phyloP scores from a whole-genome alignment of 2,329 filamentous ascomycete species.

The Colletotrichum tanaceti region DNA sequence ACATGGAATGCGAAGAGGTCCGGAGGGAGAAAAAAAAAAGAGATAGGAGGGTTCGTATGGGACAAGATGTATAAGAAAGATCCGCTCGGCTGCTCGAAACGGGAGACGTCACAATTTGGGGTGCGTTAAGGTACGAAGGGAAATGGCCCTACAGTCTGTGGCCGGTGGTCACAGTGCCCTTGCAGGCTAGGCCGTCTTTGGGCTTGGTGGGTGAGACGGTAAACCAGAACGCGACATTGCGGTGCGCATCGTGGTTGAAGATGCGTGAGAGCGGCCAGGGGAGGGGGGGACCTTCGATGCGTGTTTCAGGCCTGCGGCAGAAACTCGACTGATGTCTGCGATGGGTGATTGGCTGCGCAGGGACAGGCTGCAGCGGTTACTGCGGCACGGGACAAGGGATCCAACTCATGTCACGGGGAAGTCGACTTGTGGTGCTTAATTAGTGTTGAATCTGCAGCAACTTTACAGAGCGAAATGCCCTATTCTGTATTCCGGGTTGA shows the following conservation, averaged over 20 bases:
- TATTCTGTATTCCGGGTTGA: slow-evolving; percentile 4
- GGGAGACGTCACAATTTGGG: slow-evolving; percentile 45
- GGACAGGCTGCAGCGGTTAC: slow-evolving; percentile 36
- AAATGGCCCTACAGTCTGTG: slow-evolving; percentile 32
- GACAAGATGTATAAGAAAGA: slow-evolving; percentile 32
- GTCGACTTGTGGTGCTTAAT: not conserved
- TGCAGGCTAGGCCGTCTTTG: slow-evolving; percentile 34
- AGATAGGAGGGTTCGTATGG: slow-evolving; percentile 16
- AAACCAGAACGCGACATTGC: slow-evolving; percentile 25
- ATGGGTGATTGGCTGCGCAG: slow-evolving; percentile 29
- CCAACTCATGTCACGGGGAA: not conserved
- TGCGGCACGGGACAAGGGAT: slow-evolving; percentile 33
- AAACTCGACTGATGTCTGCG: slow-evolving; percentile 41
- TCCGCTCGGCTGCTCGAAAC: slow-evolving; percentile 45
- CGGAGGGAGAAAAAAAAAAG: slow-evolving; percentile 27
- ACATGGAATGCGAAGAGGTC: slow-evolving; percentile 33
- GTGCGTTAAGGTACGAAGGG: slow-evolving; percentile 41
- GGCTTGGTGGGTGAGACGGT: slow-evolving; percentile 35
- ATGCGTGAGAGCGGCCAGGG: slow-evolving; percentile 19
- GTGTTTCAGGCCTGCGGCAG: slow-evolving; percentile 44
- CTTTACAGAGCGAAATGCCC: not conserved
- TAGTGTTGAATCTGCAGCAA: not conserved
- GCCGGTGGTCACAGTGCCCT: slow-evolving; percentile 42
- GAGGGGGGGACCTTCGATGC: slow-evolving; percentile 32
- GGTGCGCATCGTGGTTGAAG: slow-evolving; percentile 24